Evolutionary conservation across 805 yeast species (phyloP), one percentile per base, ranked within the genome.

Genomic region (Cephaloascus albidus): DNA sequence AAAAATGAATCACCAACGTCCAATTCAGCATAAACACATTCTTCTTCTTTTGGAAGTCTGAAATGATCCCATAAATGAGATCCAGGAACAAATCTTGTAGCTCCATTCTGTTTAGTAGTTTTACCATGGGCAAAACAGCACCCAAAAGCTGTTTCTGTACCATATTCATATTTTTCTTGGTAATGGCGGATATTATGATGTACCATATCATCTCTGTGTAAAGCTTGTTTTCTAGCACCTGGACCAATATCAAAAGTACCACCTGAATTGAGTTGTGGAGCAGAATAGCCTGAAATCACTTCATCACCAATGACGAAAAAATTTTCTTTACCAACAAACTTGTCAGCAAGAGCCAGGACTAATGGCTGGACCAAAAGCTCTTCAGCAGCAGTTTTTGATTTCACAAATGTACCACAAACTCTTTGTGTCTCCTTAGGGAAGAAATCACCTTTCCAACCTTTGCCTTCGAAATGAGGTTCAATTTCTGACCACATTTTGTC

Each of bases 1-100:
- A 58, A 54, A 18, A 51, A 50, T 2, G 44, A 52, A 41, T 59
- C 64, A 18, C 63, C 63, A 34, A 50, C 47, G 10, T 56, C 55
- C 40, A 56, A 39, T 40, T 58, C 61, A 20, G 50, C 48, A 20
- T 55, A 49, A 10, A 50, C 38, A 33, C 47, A 51, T 33, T 46
- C 49, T 10, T 43, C 42, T 12, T 50, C 46, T 19, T 47, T 40
- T 18, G 55, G 58, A 32, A 47, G 39, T 33, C 54, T 46, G 23
- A 43, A 45, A 38, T 46, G 53, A 39, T 54, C 60, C 60, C 60
- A 57, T 28, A 51, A 44, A n/a, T n/a, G n/a, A n/a, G n/a, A n/a
- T n/a, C n/a, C n/a, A n/a, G n/a, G n/a, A n/a, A n/a, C n/a, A n/a
- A 42, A 53, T 37, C 60, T 45, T 3, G 61, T 57, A 16, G 57